These are phyloP conservation scores for Boletales sp. DNA, from an alignment of 768 basidiomycete species.

Conservation along the genomic window DNA sequence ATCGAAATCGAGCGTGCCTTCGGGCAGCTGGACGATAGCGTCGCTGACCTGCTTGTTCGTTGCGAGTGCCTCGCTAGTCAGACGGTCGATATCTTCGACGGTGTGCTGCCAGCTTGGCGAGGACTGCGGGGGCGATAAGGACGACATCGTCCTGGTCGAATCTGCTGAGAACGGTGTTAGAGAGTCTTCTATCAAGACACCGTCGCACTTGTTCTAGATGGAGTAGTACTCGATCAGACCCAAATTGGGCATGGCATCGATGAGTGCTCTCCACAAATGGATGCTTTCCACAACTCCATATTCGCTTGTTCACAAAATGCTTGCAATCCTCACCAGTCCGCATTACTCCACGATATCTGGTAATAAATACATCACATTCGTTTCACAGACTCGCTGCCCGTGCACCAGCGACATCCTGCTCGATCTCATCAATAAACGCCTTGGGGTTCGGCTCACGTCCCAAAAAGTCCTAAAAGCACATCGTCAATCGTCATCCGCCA, in stretches of 20 bases:
- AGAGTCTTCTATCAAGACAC: not conserved
- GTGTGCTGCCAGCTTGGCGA: constrained; percentile 70
- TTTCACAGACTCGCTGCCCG: constrained; percentile 1
- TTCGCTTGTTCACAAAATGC: too few relatives aligned
- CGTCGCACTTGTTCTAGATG: too few relatives aligned
- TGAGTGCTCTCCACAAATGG: too few relatives aligned
- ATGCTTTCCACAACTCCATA: too few relatives aligned
- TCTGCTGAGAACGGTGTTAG: constrained; percentile 3
- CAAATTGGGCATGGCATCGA: too few relatives aligned
- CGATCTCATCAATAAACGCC: constrained; percentile 66
- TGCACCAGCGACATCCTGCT: constrained; percentile 33
- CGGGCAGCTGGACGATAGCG: constrained; percentile 55
- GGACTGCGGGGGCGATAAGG: constrained; percentile 61
- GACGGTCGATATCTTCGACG: constrained; percentile 52
- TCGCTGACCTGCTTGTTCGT: constrained; percentile 56
- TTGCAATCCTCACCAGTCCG: too few relatives aligned
- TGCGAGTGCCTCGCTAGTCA: constrained; percentile 60
- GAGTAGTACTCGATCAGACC: too few relatives aligned
- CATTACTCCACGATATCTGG: too few relatives aligned
- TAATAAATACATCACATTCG: too few relatives aligned
- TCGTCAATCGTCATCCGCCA: not conserved
- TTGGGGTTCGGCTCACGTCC: constrained; percentile 70
- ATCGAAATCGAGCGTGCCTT: constrained; percentile 60
- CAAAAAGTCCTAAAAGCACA: constrained; percentile 58
- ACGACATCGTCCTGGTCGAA: constrained; percentile 32